These are phyloP conservation scores for Botryotinia narcissicola DNA, from an alignment of 2,329 filamentous ascomycete genomes.

Conservation along the genomic window DNA sequence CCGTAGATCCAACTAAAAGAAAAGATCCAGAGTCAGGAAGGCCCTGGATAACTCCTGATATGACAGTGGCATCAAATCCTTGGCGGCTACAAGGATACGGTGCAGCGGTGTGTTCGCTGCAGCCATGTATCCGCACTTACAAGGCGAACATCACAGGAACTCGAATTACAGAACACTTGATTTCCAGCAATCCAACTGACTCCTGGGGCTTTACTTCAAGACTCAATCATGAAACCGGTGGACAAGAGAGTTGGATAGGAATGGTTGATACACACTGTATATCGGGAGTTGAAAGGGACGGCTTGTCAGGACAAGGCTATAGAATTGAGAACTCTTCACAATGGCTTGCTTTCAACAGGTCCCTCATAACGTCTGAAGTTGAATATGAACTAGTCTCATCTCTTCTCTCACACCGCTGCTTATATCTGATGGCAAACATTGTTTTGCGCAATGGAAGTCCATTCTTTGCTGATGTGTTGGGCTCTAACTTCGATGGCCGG, in stretches of 20 bases:
- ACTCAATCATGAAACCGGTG: not conserved
- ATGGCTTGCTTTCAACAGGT: not conserved
- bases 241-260: not conserved
- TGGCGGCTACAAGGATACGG: not conserved
- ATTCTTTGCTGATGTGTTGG: rapidly evolving
- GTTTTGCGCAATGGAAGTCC: rapidly evolving
- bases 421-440: not conserved
- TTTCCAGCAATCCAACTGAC: rapidly evolving
- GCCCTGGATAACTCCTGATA: not conserved
- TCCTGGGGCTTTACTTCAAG: rapidly evolving
- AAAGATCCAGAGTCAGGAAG: not conserved
- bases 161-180: not conserved
- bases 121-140: not conserved
- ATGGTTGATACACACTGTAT: not conserved
- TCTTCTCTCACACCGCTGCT: not conserved
- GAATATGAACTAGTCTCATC: not conserved
- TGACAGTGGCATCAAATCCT: not conserved
- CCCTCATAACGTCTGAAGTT: rapidly evolving
- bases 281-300: rapidly evolving
- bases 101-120: not conserved
- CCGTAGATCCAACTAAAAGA: not conserved
- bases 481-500: rapidly evolving
- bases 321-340: not conserved
- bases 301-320: not conserved
- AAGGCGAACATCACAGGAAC: rapidly evolving